phyloP scores from a whole-genome alignment of 75 land plant genomes.

The Azolla pinnata region DNA sequence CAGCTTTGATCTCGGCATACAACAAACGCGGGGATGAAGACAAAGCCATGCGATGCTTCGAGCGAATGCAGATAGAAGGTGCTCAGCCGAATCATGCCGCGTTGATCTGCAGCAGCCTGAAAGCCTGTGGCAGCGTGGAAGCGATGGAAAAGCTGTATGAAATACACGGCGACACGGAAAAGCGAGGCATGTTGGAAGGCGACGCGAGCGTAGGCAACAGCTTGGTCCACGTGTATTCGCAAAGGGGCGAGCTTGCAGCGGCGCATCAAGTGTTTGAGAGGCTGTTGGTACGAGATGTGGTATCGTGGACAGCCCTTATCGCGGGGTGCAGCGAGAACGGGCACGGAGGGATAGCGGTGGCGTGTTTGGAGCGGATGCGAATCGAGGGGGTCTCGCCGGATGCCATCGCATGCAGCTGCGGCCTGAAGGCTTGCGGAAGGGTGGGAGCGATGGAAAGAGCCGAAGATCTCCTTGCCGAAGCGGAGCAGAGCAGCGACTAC shows the following conservation, averaged over 20 bases:
- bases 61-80: constrained; percentile 31
- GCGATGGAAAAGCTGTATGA: background rate
- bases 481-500: too few species aligned
- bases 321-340: constrained; percentile 9
- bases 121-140: constrained; percentile 30
- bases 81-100: constrained; percentile 33
- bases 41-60: constrained; percentile 33
- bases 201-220: background rate
- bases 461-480: constrained; percentile 15
- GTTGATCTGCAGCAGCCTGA: constrained; percentile 36
- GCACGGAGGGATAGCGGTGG: background rate
- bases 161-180: background rate
- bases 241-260: background rate
- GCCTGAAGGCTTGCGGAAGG: constrained; percentile 5
- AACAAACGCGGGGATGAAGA: constrained; percentile 31
- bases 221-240: constrained; percentile 1
- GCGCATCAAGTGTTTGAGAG: constrained; percentile 1
- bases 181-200: background rate
- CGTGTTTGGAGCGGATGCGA: constrained; percentile 4
- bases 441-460: constrained; percentile 22
- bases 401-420: background rate
- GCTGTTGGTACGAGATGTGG: constrained; percentile 1
- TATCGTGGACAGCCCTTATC: constrained; percentile 21
- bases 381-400: background rate
- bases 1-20: constrained; percentile 57